A percentile compares a stretch with the other conserved stretches of the same genome.
These are phyloP conservation scores for Cocos nucifera DNA, from an alignment of 176 grass and related monocot species.

Conservation along the genomic window DNA sequence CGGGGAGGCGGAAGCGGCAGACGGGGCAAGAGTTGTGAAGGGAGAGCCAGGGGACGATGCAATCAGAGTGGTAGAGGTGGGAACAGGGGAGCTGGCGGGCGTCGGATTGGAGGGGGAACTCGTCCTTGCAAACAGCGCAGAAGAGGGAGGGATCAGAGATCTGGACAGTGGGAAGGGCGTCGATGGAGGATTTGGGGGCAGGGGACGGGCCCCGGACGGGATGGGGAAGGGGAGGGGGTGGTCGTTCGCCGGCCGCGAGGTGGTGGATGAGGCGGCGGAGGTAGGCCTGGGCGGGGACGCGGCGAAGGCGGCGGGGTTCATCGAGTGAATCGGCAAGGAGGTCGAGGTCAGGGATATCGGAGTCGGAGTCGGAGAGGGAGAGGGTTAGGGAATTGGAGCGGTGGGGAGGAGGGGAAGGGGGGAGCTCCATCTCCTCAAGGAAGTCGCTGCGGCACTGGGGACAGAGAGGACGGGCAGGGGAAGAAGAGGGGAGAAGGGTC, in stretches of 20 bases:
- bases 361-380: slow-evolving; percentile 16
- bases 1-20: slow-evolving; percentile 57
- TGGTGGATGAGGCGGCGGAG: slow-evolving; percentile 29
- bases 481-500: slow-evolving; percentile 16
- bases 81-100: slow-evolving; percentile 62
- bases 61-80: slow-evolving; percentile 75
- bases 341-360: slow-evolving; percentile 18
- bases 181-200: slow-evolving; percentile 43
- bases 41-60: slow-evolving; percentile 71
- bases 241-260: slow-evolving; percentile 18
- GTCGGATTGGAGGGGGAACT: slow-evolving; percentile 33
- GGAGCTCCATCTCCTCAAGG: slow-evolving; percentile 35
- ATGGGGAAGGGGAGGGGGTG: background rate
- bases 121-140: slow-evolving; percentile 85
- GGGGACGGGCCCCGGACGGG: slow-evolving; percentile 25
- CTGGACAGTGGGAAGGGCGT: slow-evolving; percentile 48
- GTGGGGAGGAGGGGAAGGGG: slow-evolving; percentile 5
- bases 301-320: slow-evolving; percentile 13
- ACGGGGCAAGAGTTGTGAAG: slow-evolving; percentile 86
- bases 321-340: background rate
- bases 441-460: slow-evolving; percentile 48
- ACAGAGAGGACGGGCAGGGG: slow-evolving; percentile 20
- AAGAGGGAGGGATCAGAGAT: slow-evolving; percentile 33
- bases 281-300: slow-evolving; percentile 12
- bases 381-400: slow-evolving; percentile 25